Base-by-base conservation (phyloP, 768 basidiomycete genomes). In the Phaeotremella fagi region DNA sequence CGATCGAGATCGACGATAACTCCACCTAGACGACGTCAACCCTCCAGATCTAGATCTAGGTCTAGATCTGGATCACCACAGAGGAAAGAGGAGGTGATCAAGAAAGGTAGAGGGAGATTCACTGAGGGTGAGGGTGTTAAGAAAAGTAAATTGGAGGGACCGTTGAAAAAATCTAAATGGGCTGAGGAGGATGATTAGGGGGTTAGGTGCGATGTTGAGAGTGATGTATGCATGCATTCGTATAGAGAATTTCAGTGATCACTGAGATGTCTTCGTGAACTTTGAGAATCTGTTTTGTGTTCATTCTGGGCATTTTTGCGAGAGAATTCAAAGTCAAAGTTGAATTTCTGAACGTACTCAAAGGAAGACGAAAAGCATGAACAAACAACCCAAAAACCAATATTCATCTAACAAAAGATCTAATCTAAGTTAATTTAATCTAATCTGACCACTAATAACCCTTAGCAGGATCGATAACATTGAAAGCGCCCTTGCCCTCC, bases 381-480 rank as follows among this genome's bases (percentile, higher is more conserved):
- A n/a, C n/a, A n/a, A n/a, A n/a, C n/a, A n/a, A n/a, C n/a, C n/a
- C n/a, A n/a, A n/a, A n/a, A n/a, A n/a, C n/a, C n/a, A n/a, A n/a
- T n/a, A n/a, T n/a, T n/a, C n/a, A n/a, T n/a, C n/a, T n/a, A n/a
- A n/a, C n/a, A n/a, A n/a, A n/a, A n/a, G n/a, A n/a, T n/a, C n/a
- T n/a, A n/a, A n/a, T n/a, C n/a, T n/a, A n/a, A n/a, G n/a, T n/a
- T n/a, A n/a, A n/a, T n/a, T n/a, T n/a, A n/a, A n/a, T n/a, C n/a
- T n/a, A n/a, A n/a, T n/a, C n/a, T n/a, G n/a, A n/a, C n/a, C n/a
- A 27, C 43, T 57, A 74, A 41, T 74, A 74, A 4, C 72, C 73
- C 61, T 66, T 62, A 7, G 59, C 60, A 4, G 58, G 56, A 58
- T 71, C 66, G 2, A 73, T 68, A 24, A 61, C 55, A 41, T 73